Conservation (phyloP, 768 basidiomycete genomes). For the Amanita pallidorosea region DNA sequence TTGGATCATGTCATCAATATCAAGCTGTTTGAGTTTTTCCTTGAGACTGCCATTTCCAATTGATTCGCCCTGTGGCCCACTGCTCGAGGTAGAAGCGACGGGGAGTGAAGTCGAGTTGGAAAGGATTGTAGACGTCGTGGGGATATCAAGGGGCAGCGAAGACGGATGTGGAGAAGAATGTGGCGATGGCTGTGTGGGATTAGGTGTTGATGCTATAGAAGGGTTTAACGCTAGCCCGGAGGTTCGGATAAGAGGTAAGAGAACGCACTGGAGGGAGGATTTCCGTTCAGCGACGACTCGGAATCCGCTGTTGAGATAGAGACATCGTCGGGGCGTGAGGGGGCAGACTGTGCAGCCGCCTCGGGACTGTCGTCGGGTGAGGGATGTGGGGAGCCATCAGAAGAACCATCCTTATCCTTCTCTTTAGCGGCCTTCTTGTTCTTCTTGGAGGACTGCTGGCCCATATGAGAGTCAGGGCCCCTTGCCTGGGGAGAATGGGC, state of each 20-base stretch:
- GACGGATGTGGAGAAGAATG: conserved; percentile 29
- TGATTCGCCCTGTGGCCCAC: conserved; percentile 28
- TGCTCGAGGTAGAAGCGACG: conserved; percentile 38
- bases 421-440: conserved; percentile 62
- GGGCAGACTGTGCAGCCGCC: conserved; percentile 26
- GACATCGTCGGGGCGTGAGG: conserved; percentile 33
- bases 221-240: neutral
- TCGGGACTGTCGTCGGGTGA: conserved; percentile 29
- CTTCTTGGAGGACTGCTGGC: conserved; percentile 81
- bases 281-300: conserved; percentile 29
- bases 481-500: conserved; percentile 59
- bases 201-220: neutral
- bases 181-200: conserved; percentile 14
- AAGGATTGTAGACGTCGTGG: conserved; percentile 77
- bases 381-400: conserved; percentile 25
- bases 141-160: conserved; percentile 62
- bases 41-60: conserved; percentile 35
- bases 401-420: conserved; percentile 38
- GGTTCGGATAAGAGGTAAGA: neutral
- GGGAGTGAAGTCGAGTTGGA: conserved; percentile 50
- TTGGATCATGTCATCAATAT: conserved; percentile 98
- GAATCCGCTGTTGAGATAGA: conserved; percentile 23
- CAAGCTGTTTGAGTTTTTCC: conserved; percentile 61
- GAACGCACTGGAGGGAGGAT: conserved; percentile 26
- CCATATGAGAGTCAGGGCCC: conserved; percentile 50